Evolutionary conservation across 352 stramenopile species (phyloP), one percentile per base, ranked within the genome.

Genomic region (Phytopythium delawarense): DNA sequence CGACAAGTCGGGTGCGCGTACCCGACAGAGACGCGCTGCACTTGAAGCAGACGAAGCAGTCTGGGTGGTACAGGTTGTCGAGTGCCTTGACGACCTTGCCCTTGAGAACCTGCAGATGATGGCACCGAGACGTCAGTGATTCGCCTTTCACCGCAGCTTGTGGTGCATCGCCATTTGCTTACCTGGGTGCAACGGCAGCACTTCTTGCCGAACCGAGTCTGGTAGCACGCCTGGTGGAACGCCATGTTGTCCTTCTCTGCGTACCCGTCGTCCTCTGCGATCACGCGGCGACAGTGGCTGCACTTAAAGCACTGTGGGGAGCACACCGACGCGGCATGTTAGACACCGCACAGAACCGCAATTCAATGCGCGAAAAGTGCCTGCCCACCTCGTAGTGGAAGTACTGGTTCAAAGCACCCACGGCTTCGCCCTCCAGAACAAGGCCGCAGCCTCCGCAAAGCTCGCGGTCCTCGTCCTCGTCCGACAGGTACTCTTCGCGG

Each of bases 71-170:
- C n/a, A 94, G 69, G 45, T 83, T 88, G 65, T 94, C 82, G 23
- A 94, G 66, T 15, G 84, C 84, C 65, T 94, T 94, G 53, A 94
- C 83, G 32, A 92, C 84, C 69, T 94, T 94, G 69, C 84, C 84
- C 59, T 91, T 91, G 44, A 94, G 72, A 45, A 86, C 72, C 77
- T 86, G 50, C 5, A n/a, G 16, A 61, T n/a, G 30, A 5, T 50
- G 25, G 11, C 49, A 49, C 15, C 18, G 55, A 16, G 53, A 21
- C 21, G 18, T 21, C 15, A 52, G 21, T 13, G 2, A 18, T 49
- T 18, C 40, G 23, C 42, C 18, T 18, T 49, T 30, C 25, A 30
- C 25, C 25, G 25, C 25, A 30, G 25, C 25, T 30, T 18, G 39
- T 28, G 35, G 40, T n/a, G 35, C 13, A 40, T 21, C 23, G 40